A percentile compares a stretch with the other conserved stretches of the same genome.
Evolutionary conservation across 345 rosid genomes (phyloP).

Genomic region (Populus tremula): DNA sequence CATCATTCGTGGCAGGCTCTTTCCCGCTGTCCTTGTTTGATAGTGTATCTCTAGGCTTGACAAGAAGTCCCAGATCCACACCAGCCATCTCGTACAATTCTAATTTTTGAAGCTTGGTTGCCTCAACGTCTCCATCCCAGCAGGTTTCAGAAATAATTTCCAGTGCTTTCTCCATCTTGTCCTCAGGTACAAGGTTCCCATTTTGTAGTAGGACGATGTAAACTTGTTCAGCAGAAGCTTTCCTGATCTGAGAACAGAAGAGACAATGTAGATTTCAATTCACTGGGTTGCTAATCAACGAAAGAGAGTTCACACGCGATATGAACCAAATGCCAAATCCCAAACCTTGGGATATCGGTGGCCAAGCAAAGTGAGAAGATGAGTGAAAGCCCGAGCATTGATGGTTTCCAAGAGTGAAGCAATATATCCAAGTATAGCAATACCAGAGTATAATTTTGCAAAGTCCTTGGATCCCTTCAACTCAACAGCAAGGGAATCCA

Average conservation of each 20-base stretch:
- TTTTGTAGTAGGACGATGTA: slow-evolving; percentile 73
- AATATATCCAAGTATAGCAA: slow-evolving; percentile 72
- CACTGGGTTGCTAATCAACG: background rate
- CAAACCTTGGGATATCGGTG: slow-evolving; percentile 84
- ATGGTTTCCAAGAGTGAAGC: slow-evolving; percentile 55
- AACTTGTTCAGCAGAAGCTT: slow-evolving; percentile 70
- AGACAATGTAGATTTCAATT: background rate
- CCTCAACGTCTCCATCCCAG: slow-evolving; percentile 75
- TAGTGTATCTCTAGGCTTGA: slow-evolving; percentile 22
- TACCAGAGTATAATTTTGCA: slow-evolving; percentile 65
- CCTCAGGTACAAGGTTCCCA: slow-evolving; percentile 51
- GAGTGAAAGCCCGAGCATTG: slow-evolving; percentile 54
- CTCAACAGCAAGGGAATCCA: slow-evolving; percentile 73
- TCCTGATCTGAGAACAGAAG: slow-evolving; percentile 56
- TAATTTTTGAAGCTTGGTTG: slow-evolving; percentile 42
- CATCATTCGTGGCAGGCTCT: slow-evolving; percentile 45
- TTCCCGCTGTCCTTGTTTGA: slow-evolving; percentile 20
- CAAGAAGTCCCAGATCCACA: slow-evolving; percentile 38
- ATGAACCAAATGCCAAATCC: background rate
- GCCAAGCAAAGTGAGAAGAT: slow-evolving; percentile 61
- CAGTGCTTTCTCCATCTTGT: slow-evolving; percentile 52
- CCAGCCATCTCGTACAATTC: slow-evolving; percentile 62
- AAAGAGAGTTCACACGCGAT: background rate
- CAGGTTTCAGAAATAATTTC: slow-evolving; percentile 62
- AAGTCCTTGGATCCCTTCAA: slow-evolving; percentile 71